phyloP scores from a whole-genome alignment of 1,284 basidiomycete genomes.

The Boletus sp. region DNA sequence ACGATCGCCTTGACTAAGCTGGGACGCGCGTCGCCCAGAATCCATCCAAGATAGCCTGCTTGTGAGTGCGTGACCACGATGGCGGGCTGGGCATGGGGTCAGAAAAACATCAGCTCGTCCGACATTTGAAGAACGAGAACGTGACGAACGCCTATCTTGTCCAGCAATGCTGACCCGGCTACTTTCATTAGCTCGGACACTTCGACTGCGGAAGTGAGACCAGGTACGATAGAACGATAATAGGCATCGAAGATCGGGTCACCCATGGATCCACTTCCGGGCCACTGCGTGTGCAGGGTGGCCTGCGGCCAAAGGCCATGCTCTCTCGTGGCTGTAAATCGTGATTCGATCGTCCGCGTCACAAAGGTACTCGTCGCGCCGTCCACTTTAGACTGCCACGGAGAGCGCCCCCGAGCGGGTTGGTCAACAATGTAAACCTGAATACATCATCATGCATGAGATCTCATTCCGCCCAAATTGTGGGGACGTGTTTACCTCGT shows the following conservation, averaged over 20 bases:
- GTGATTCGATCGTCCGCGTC: constrained; percentile 36
- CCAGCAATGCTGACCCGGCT: constrained; percentile 30
- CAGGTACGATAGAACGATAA: constrained; percentile 37
- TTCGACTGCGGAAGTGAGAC: constrained; percentile 25
- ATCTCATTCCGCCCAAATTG: not conserved
- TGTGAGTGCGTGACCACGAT: constrained; percentile 48
- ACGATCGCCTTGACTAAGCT: constrained; percentile 42
- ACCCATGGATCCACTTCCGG: constrained; percentile 44
- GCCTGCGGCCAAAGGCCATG: constrained; percentile 46
- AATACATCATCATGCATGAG: constrained; percentile 2
- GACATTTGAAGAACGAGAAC: not conserved
- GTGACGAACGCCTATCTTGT: constrained; percentile 30
- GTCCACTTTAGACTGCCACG: constrained; percentile 42
- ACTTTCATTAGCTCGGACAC: constrained; percentile 27
- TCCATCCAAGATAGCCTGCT: constrained; percentile 45
- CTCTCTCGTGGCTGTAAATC: constrained; percentile 41
- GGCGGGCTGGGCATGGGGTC: constrained; percentile 33
- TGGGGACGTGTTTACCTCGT: constrained; percentile 35
- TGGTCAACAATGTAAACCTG: constrained; percentile 52
- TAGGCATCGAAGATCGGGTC: constrained; percentile 45
- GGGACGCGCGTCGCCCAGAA: constrained; percentile 44
- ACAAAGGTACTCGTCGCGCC: constrained; percentile 35
- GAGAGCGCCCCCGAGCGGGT: constrained; percentile 45
- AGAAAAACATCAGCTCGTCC: constrained; percentile 1
- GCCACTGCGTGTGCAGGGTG: constrained; percentile 48